Evolutionary conservation across 2,329 filamentous ascomycete species (phyloP), one percentile per base, ranked within the genome.

Genomic region (Chalaropsis ovoidea): DNA sequence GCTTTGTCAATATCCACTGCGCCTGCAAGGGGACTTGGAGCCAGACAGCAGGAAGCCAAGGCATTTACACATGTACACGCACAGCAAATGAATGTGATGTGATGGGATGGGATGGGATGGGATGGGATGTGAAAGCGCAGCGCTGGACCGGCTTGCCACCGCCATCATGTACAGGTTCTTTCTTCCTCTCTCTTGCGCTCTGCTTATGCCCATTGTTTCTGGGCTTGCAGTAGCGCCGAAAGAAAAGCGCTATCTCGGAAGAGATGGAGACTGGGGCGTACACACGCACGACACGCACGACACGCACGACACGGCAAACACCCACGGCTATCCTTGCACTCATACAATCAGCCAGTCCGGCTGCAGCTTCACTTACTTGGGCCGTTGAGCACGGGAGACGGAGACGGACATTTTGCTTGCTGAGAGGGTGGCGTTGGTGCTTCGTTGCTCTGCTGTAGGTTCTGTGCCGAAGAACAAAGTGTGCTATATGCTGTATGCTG

Each of bases 361-460:
- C 52, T 35, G 8, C 52, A 58, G 52, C 52, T 58, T 58, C 52
- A 58, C 52, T 58, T 58, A 58, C 52, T 58, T 58, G 17, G 15
- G 52, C 17, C 24, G 7, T 31, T 31, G 31, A 6, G 31, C 31
- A 31, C 31, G 31, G 31, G 31, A 31, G 31, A 56, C 24, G 31
- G 31, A 31, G 31, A 56, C 24, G 27, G 42, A 10, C 42, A 15
- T 43, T 43, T 43, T 43, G 42, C 7, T n/a, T 15, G 7, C 13
- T 1, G 42, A 43, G 6, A 10, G 13, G 42, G 13, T 31, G 52
- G 22, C 24, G 22, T 22, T 27, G 31, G 15, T 56, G 27, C 27
- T 35, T 58, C 47, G 52, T 58, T 56, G 7, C 52, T 15, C 52
- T 56, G 5, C 52, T 15, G 17, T 49, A n/a, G 22, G n/a, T 52